Evolutionary conservation across 179 eudicot genomes (phyloP).

Genomic region (Vitellaria paradoxa): DNA sequence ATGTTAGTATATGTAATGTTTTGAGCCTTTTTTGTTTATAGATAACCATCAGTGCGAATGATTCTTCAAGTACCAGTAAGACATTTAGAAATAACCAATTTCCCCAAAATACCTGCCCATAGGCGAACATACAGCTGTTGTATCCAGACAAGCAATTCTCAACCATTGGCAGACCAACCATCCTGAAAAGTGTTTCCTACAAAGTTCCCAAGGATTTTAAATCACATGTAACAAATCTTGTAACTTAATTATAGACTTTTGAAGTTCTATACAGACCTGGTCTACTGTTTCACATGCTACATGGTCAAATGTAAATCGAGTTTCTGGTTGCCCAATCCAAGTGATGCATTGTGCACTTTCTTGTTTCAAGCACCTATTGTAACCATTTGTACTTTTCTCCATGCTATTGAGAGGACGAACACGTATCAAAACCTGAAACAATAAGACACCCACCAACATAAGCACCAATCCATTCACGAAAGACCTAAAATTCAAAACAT

Average conservation of each 20-base stretch:
- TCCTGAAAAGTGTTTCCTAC: constrained; percentile 94
- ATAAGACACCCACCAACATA: constrained; percentile 3
- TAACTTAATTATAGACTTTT: neutral
- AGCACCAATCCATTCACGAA: neutral
- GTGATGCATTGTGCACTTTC: constrained; percentile 85
- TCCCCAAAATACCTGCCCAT: constrained; percentile 75
- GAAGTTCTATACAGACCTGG: constrained; percentile 48
- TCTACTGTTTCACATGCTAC: constrained; percentile 94
- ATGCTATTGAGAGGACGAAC: constrained; percentile 72
- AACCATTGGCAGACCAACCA: constrained; percentile 97
- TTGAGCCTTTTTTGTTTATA: too few species aligned
- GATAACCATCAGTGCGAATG: too few species aligned
- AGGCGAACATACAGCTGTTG: constrained; percentile 96
- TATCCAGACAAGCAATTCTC: constrained; percentile 98
- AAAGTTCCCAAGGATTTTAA: constrained; percentile 22
- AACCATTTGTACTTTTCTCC: constrained; percentile 64
- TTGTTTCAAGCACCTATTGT: constrained; percentile 80
- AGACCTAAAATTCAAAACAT: neutral
- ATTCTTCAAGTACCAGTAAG: too few species aligned
- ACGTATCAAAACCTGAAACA: constrained; percentile 75
- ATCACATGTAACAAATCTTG: neutral
- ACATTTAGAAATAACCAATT: neutral
- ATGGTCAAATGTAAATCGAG: constrained; percentile 94
- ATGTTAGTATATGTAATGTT: neutral
- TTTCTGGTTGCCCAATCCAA: constrained; percentile 91